Base-by-base conservation (phyloP, 2,329 filamentous ascomycete species). In the Ampelomyces quisqualis region DNA sequence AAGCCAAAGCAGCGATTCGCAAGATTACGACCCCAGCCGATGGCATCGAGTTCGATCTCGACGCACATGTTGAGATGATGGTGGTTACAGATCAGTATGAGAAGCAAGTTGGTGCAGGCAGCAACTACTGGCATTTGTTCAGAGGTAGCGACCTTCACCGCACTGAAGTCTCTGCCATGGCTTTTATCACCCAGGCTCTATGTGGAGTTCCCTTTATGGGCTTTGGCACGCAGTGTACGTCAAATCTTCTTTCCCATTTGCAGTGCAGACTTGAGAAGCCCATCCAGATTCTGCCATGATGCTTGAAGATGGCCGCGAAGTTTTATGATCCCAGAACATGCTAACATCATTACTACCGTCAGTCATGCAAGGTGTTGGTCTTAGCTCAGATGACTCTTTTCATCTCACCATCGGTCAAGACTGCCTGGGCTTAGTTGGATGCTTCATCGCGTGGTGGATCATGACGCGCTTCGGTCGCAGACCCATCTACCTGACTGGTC, bases 71-170 rank as follows among this genome's bases (percentile, higher is more conserved):
- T 39, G 82, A 86, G 54, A 91, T 94, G 87, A 94, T 95, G 85
- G 79, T 88, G 1, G 86, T 90, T 59, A 94, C 88, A 1, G 88
- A 86, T 1, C 82, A 84, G 1, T 73, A 91, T 7, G 89, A 94
- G 64, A 77, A 86, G 59, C 73, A 80, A 65, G 84, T 88, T 11
- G 45, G 49, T 31, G 71, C 73, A 10, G 87, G 88, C 32, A 80
- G 84, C 8, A 82, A 78, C 40, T 94, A 91, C 68, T 70, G 78
- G 58, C 88, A 94, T 64, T 91, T 88, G 68, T 93, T 94, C 77
- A 82, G 77, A 64, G 87, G 87, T 8, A 77, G 79, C 11, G 82
- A 94, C 61, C 73, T 84, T 34, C 84, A 88, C 41, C 80, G 89
- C n/a, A 94, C 88, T 2, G 88, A 86, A 58, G 81, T 84, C 44